phyloP scores from a whole-genome alignment of 208 protist genomes.

The Trypanosoma cruzi region DNA sequence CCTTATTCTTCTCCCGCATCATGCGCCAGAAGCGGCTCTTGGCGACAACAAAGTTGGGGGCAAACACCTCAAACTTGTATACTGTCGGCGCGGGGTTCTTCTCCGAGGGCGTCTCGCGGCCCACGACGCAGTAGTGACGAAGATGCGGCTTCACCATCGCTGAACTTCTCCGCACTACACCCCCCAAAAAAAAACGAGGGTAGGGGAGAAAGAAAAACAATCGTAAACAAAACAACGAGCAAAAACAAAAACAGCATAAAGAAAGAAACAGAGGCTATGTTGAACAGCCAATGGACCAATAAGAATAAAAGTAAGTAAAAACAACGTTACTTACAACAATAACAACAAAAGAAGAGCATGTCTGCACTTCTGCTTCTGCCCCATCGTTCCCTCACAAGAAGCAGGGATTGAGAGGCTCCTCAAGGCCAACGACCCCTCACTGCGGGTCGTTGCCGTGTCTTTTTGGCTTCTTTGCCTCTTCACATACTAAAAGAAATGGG shows the following conservation, averaged over 20 bases:
- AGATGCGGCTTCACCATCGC: conserved; percentile 87
- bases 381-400: too few relatives aligned
- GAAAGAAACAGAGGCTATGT: neutral
- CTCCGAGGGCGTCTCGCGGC: conserved; percentile 93
- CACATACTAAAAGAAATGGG: neutral
- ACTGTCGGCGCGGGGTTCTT: conserved; percentile 56
- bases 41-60: conserved; percentile 97
- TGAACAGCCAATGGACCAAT: neutral
- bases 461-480: neutral
- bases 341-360: neutral
- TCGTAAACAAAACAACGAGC: neutral
- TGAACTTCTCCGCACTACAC: conserved; percentile 16
- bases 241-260: neutral
- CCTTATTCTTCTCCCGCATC: conserved; percentile 97
- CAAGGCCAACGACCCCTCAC: too few relatives aligned
- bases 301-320: neutral
- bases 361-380: neutral
- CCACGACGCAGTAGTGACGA: conserved; percentile 90
- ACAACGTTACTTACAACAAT: neutral
- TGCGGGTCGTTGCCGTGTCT: too few relatives aligned
- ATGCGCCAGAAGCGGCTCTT: conserved; percentile 99
- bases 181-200: neutral
- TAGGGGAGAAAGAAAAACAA: conserved; percentile 15
- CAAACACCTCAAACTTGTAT: conserved; percentile 99
- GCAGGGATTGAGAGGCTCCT: too few relatives aligned